Evolutionary conservation across 1,139 yeast genomes (phyloP).

Genomic region (Pichia norvegensis): DNA sequence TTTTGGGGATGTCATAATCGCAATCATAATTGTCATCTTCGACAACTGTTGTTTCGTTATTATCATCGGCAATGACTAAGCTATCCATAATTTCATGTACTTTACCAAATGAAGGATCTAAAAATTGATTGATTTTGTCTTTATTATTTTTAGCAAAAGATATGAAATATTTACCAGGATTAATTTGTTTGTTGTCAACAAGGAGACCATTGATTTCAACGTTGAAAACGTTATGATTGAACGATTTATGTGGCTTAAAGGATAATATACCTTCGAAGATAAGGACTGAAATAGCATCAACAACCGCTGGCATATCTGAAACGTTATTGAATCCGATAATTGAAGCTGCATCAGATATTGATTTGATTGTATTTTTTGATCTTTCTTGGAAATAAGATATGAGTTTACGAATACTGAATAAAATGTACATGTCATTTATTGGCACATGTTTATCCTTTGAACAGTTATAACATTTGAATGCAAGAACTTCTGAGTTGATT

Average conservation of each 20-base stretch:
- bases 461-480: conserved; percentile 13
- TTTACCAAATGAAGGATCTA: conserved; percentile 11
- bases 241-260: conserved; percentile 10
- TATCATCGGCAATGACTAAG: neutral
- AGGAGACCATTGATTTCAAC: conserved; percentile 15
- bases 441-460: neutral
- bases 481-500: neutral
- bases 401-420: conserved; percentile 18
- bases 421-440: conserved; percentile 11
- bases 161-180: conserved; percentile 15
- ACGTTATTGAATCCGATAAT: conserved; percentile 5
- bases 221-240: conserved; percentile 11
- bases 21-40: conserved; percentile 3
- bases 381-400: conserved; percentile 10
- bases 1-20: conserved; percentile 4
- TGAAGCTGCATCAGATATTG: conserved; percentile 1
- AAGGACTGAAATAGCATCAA: conserved; percentile 17
- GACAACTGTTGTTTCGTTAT: conserved; percentile 2
- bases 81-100: conserved; percentile 3
- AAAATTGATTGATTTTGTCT: conserved; percentile 6
- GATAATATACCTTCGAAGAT: conserved; percentile 14
- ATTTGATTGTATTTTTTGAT: neutral
- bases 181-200: conserved; percentile 11
- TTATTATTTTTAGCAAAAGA: conserved; percentile 4
- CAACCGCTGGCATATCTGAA: conserved; percentile 2